phyloP scores from a whole-genome alignment of 768 basidiomycete species.

The Crucibulum laeve region DNA sequence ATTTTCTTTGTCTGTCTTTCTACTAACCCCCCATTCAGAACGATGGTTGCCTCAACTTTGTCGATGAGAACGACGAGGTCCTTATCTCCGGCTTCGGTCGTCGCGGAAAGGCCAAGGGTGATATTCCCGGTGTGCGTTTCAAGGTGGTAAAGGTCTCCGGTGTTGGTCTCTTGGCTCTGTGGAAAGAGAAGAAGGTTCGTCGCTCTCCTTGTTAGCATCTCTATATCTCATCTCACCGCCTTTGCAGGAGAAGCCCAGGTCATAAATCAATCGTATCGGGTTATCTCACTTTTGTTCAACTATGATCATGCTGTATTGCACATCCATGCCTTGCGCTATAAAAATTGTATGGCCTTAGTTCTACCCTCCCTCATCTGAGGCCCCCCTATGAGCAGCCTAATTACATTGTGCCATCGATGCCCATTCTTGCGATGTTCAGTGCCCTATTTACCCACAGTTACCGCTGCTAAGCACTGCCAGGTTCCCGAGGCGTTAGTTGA shows the following conservation, averaged over 20 bases:
- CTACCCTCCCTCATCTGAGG: too few species aligned
- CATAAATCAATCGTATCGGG: conserved; percentile 10
- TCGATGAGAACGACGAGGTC: conserved; percentile 99
- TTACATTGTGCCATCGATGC: too few species aligned
- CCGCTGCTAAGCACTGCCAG: too few species aligned
- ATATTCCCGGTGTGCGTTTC: conserved; percentile 99
- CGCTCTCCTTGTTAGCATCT: not conserved
- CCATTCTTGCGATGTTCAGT: too few species aligned
- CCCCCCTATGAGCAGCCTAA: too few species aligned
- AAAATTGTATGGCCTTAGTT: not conserved
- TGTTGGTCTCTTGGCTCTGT: conserved; percentile 94
- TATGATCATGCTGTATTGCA: conserved; percentile 16
- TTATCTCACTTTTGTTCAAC: conserved; percentile 11
- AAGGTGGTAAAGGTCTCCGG: conserved; percentile 99
- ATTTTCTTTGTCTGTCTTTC: conserved; percentile 2
- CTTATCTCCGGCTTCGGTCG: conserved; percentile 99
- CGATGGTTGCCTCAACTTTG: conserved; percentile 96
- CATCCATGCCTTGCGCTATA: conserved; percentile 5
- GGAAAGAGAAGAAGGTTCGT: conserved; percentile 98
- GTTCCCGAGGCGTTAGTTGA: too few species aligned
- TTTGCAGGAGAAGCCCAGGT: conserved; percentile 61
- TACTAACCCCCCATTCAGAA: conserved; percentile 44
- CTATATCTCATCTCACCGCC: not conserved
- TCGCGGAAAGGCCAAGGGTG: conserved; percentile 99
- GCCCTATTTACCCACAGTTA: too few species aligned